Base-by-base conservation (phyloP, 1,284 basidiomycete genomes). In the Vanrija pseudolonga region DNA sequence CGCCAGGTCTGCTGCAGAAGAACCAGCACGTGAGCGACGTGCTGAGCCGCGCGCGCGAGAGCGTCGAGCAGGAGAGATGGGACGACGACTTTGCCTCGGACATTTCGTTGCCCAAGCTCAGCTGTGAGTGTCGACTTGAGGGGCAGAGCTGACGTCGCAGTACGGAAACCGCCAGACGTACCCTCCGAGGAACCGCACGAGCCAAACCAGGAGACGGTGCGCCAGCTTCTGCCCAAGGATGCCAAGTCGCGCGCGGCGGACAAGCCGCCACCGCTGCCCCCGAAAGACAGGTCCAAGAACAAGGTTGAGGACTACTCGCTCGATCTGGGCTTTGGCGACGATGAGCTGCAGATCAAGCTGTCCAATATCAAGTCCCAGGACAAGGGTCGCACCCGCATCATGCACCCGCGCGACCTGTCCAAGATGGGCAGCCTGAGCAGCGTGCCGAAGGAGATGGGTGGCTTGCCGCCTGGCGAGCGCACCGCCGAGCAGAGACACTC, bases 81-180 rank as follows among this genome's bases (percentile, higher is more conserved):
- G 98, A 95, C 93, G 95, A 98, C 69, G 95, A 98, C 71, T 98
- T 98, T 67, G 92, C 93, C 66, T 90, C 90, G 58, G 92, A 88
- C 3, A 92, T 94, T 24, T 67, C 66, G 1, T 47, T 71, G 11
- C 61, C 73, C 3, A 69, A 66, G 44, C 45, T 69, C 6, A 51
- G 55, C 42, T 50, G 64, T 66, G 39, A 59, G 66, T 60, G n/a
- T 49, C 17, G 6, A 4, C 11, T 15, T 2, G 12, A n/a, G 42
- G 24, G 12, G 19, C 42, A 45, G 42, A 15, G 6, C 50, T 51
- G 23, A 51, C 23, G 19, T 15, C 23, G n/a, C 43, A 44, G 23
- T 23, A 44, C 43, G 56, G 59, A 32, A 59, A 59, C 12, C 32
- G 11, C 32, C 32, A 32, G 17, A 53, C 26, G 39, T 36, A 47